Evolutionary conservation across 805 yeast species (phyloP), one percentile per base, ranked within the genome.

Genomic region (Metschnikowia drakensbergensis): DNA sequence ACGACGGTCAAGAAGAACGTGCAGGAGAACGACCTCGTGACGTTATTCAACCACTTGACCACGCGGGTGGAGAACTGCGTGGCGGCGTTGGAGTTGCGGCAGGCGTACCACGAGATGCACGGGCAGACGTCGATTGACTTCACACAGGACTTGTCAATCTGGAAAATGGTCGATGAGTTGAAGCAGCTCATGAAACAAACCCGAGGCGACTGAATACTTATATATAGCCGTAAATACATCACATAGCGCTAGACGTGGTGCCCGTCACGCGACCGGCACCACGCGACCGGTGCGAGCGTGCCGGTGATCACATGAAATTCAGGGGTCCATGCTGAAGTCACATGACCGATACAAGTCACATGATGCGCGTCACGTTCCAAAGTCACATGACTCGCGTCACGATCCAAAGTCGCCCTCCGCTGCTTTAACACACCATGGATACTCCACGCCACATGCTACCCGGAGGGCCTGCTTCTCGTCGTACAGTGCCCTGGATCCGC

Each of bases 1-100:
- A 57, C 60, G 36, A 51, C 49, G 42, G 45, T 57, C 50, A 49
- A 51, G 51, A 43, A 53, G 22, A 54, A 52, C n/a, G 60, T 64
- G 48, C 59, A 62, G 27, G 63, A 60, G 17, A 55, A 54, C 6
- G 89, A 84, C 37, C 60, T 83, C 35, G 63, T 82, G 36, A 69
- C 76, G 4, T 71, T 84, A 38, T 68, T 86, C 51, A 88, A 84
- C 49, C 86, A 82, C 54, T 66, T 84, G 27, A 78, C 85, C 10
- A 80, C 90, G 0, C 74, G 95, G 62, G 70, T 87, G 35, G 96
- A 88, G 60, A 76, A 80, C 46, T 72, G 80, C 50, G 79, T 80
- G 11, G 63, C 68, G 7, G 53, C 62, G 2, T 52, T 72, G 17
- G 62, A 59, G 43, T 46, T 72, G 47, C 58, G 76, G 39, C 75